Evolutionary conservation across 2,329 filamentous ascomycete genomes (phyloP).

Genomic region (Colletotrichum sublineola): DNA sequence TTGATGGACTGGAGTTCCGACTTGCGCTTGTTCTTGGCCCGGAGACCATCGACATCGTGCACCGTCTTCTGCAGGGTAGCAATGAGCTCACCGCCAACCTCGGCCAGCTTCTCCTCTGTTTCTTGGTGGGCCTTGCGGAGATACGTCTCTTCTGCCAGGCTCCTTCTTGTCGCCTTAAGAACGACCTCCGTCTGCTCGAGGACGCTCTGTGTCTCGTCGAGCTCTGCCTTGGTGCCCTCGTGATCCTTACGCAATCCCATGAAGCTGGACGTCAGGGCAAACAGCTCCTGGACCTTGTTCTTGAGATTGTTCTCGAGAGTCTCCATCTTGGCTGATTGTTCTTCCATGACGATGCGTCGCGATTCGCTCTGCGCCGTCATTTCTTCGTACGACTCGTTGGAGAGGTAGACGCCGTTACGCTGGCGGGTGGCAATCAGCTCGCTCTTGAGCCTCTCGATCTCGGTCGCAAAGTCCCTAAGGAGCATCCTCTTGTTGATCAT

Average conservation of each 20-base stretch:
- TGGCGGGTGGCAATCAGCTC: constrained; percentile 94
- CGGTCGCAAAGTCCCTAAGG: constrained; percentile 87
- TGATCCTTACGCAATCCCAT: constrained; percentile 91
- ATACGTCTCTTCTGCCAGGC: constrained; percentile 82
- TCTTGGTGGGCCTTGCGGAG: constrained; percentile 86
- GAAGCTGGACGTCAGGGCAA: constrained; percentile 87
- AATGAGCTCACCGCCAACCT: constrained; percentile 81
- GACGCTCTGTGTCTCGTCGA: constrained; percentile 85
- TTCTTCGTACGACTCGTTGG: constrained; percentile 89
- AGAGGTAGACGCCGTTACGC: constrained; percentile 94
- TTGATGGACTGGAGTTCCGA: constrained; percentile 87
- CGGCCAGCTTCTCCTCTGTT: constrained; percentile 83
- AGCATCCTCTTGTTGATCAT: constrained; percentile 94
- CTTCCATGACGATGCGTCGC: constrained; percentile 88
- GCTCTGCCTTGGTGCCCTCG: constrained; percentile 77
- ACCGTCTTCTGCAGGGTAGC: constrained; percentile 83
- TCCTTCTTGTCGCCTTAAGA: constrained; percentile 80
- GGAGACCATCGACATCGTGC: constrained; percentile 82
- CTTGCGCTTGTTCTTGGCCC: constrained; percentile 87
- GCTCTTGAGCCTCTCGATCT: constrained; percentile 95
- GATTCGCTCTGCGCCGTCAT: constrained; percentile 94
- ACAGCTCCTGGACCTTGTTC: constrained; percentile 94
- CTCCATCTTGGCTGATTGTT: constrained; percentile 92
- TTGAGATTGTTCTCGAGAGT: constrained; percentile 90
- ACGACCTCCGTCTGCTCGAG: constrained; percentile 91